Conservation (phyloP, 345 rosid species). For the Gossypioides kirkii region DNA sequence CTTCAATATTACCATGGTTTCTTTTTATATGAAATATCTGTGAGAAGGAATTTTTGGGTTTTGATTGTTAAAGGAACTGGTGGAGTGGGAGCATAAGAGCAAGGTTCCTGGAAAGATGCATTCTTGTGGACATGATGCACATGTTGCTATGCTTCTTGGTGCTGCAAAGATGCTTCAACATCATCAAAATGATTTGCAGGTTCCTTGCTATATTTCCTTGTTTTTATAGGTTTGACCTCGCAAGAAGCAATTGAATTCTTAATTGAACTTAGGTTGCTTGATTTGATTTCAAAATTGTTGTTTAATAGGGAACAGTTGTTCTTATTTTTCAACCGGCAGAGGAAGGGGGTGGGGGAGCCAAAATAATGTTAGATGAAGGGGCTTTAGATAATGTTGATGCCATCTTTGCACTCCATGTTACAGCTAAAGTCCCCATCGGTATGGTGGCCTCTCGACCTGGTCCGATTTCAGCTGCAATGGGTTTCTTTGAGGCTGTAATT, state of each 20-base stretch:
- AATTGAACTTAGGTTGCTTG: neutral
- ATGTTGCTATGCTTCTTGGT: constrained; percentile 61
- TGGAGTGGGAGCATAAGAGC: constrained; percentile 32
- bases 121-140: constrained; percentile 65
- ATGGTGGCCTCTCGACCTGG: constrained; percentile 55
- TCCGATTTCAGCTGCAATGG: constrained; percentile 58
- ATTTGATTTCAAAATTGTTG: neutral
- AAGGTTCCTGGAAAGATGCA: constrained; percentile 57
- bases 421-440: constrained; percentile 33
- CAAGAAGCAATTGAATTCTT: constrained; percentile 9
- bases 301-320: constrained; percentile 68
- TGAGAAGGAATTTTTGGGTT: neutral
- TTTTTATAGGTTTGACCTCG: constrained; percentile 21
- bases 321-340: constrained; percentile 91
- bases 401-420: constrained; percentile 68
- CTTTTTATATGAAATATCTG: neutral
- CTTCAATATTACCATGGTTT: neutral
- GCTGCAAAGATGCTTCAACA: constrained; percentile 51
- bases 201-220: constrained; percentile 5
- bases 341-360: constrained; percentile 87
- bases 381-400: constrained; percentile 60
- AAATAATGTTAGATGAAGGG: constrained; percentile 61
- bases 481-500: constrained; percentile 74
- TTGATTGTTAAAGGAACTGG: constrained; percentile 29
- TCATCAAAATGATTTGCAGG: constrained; percentile 33